A percentile compares a stretch with the other conserved stretches of the same genome.
Conservation (phyloP, 371 early-diverging fungal species). For the Actinomortierella wolfii region DNA sequence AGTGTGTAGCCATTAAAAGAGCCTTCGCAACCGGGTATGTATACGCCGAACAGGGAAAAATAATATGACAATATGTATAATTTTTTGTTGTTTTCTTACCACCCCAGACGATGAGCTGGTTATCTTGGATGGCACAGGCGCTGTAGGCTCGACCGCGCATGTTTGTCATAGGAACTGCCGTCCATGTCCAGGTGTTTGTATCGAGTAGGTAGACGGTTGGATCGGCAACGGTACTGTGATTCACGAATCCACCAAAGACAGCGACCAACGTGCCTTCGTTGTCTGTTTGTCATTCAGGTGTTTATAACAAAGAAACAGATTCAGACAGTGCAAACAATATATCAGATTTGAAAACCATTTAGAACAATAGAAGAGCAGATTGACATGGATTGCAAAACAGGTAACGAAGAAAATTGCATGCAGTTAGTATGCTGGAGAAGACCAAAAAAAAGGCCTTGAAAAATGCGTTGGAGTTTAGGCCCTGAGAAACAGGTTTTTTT, state of each 20-base stretch:
- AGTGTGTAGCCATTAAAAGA: not conserved
- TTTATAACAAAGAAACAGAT: no score
- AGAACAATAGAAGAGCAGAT: no score
- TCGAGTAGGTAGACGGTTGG: slow-evolving; percentile 21
- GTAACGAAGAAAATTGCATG: no score
- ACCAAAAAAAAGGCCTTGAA: no score
- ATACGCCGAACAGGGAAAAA: no score
- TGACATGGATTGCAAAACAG: no score
- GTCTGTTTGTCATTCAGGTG: not conserved
- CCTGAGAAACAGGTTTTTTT: no score
- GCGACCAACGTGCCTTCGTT: slow-evolving; percentile 13
- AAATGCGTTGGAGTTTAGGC: no score
- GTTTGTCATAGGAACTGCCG: not conserved
- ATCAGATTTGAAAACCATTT: no score
- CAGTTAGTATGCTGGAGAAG: no score
- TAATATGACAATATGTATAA: not conserved
- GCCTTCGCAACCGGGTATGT: no score
- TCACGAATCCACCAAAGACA: slow-evolving; percentile 17
- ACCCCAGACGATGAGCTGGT: slow-evolving; percentile 29
- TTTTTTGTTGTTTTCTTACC: slow-evolving; percentile 7
- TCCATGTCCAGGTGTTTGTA: slow-evolving; percentile 22
- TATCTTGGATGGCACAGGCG: slow-evolving; percentile 15
- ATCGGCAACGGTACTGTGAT: slow-evolving; percentile 15
- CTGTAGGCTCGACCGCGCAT: slow-evolving; percentile 18
- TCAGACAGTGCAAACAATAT: no score